Percentiles rank a stretch among this genome's conserved stretches.
These are phyloP conservation scores for Aegilops sharonensis DNA, from an alignment of 176 grass and related monocot genomes.

Conservation along the genomic window DNA sequence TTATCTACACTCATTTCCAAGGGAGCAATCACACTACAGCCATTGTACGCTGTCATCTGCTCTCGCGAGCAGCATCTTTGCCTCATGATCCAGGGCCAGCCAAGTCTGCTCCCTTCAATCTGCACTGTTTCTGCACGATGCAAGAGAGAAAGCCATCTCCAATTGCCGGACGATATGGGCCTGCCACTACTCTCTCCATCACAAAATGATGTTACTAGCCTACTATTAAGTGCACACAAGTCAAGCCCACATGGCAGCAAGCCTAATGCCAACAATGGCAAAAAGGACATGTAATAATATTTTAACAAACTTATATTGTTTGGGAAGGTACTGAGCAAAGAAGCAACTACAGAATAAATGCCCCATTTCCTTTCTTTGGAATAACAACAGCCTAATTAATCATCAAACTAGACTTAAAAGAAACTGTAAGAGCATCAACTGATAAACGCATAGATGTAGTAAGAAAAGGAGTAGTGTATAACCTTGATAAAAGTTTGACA, in stretches of 20 bases:
- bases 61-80: neutral
- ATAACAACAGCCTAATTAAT: neutral
- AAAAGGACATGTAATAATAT: neutral
- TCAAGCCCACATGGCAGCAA: neutral
- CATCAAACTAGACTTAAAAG: neutral
- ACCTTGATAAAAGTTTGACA: constrained; percentile 68
- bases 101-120: neutral
- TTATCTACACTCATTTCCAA: neutral
- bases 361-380: neutral
- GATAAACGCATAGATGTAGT: neutral
- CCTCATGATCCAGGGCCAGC: neutral
- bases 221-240: neutral
- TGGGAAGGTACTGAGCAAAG: neutral
- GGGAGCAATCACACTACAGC: neutral
- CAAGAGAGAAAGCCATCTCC: neutral
- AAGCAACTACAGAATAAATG: neutral
- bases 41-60: neutral
- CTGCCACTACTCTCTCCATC: neutral
- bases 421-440: constrained; percentile 1
- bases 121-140: neutral
- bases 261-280: neutral
- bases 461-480: neutral
- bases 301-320: neutral
- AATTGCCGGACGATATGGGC: neutral
- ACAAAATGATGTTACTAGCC: neutral